Base-by-base conservation (phyloP, 345 rosid genomes). In the Capsella bursapastoris region DNA sequence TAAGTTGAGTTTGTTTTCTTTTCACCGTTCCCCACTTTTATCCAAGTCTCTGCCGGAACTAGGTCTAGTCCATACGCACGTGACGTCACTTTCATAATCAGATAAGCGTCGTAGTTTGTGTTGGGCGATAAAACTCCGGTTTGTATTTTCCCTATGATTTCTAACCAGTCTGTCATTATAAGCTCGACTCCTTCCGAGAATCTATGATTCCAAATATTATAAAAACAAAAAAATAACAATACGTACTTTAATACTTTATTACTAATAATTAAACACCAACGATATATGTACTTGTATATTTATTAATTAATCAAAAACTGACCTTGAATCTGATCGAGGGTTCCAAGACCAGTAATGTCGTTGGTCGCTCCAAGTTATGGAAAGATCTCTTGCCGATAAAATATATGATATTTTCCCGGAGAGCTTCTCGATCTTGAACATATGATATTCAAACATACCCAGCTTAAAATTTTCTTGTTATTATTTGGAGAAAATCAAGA, bases 381-480 rank as follows among this genome's bases (percentile, higher is more conserved):
- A 77, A 78, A 91, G 90, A 66, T 87, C 88, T 75, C 89, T 89
- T 9, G 98, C 86, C 3, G 97, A 91, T 27, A 93, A 18, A 55
- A 87, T 6, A 64, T 76, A 89, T 0, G 81, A 78, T 40, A 79
- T 86, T 64, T 62, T 86, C 44, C 96, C 98, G 0, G 84, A 77
- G 25, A 83, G 82, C 76, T 70, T 86, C 44, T 93, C 92, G 31
- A 91, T 12, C 63, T 78, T 81, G 79, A 91, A 86, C 58, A 84
- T 81, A 94, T 40, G 43, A 40, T 40, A 10, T 40, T 91, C 82
- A 61, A 15, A 44, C 8, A 75, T 13, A 61, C 7, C 16, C 18
- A 58, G 3, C 16, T 14, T 5, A 55, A 29, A 47, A 8, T 34
- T 12, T 8, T 27, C 8, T 16, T 40, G 18, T 45, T 29, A 38